Evolutionary conservation across 306 rosid genomes (phyloP).

Genomic region (Pterocarpus santalinus): DNA sequence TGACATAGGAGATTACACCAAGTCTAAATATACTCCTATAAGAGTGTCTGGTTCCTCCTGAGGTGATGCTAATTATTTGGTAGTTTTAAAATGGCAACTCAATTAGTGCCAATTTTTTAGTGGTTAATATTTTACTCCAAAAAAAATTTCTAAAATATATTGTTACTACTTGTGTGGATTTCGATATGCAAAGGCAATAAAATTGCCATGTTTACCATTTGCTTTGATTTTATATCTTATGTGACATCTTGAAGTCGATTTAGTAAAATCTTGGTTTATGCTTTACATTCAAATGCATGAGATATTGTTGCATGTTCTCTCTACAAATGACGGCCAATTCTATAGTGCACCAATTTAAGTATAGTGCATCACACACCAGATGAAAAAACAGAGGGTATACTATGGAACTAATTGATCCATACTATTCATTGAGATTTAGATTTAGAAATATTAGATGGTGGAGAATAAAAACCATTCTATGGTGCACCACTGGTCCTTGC

Average conservation of each 20-base stretch:
- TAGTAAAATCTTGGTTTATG: conserved; percentile 9
- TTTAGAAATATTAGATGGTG: too few relatives aligned
- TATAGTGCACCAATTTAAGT: too few relatives aligned
- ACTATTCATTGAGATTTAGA: too few relatives aligned
- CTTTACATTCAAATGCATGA: background rate
- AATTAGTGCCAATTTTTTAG: conserved; percentile 37
- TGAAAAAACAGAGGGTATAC: too few relatives aligned
- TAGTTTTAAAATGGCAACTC: conserved; percentile 3
- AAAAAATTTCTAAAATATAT: background rate
- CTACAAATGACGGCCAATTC: too few relatives aligned
- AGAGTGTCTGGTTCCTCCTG: too few relatives aligned
- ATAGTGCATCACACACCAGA: too few relatives aligned
- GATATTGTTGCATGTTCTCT: too few relatives aligned
- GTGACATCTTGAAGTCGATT: conserved; percentile 10
- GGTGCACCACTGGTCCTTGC: too few relatives aligned
- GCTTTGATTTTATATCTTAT: background rate
- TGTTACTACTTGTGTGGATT: conserved; percentile 27
- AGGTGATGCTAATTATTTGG: background rate
- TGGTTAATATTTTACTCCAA: background rate
- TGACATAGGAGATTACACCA: conserved; percentile 13
- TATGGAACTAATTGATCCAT: too few relatives aligned
- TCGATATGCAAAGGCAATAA: conserved; percentile 16
- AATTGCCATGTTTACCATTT: background rate
- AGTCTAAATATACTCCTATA: conserved; percentile 37
- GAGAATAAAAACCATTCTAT: too few relatives aligned